Base-by-base conservation (phyloP, 805 yeast genomes). In the Deakozyma indianensis region DNA sequence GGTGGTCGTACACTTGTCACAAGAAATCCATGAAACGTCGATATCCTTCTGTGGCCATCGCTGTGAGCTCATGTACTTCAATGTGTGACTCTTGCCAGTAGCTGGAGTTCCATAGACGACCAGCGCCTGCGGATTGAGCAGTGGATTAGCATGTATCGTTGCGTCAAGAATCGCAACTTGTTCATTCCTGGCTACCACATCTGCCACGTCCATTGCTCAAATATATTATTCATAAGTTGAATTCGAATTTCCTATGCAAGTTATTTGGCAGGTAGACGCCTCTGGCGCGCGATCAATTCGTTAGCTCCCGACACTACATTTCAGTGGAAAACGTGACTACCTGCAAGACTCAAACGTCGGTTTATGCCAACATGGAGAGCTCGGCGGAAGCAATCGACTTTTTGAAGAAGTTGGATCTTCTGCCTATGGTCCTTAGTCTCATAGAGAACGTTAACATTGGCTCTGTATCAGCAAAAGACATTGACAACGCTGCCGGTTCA, bases 21-120 rank as follows among this genome's bases (percentile, higher is more conserved):
- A 71, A 3, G 60, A 54, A 21, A 75, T 55, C 47, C 68, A 50
- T 3, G 75, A 63, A 23, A 55, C 56, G 3, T 57, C 57, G 22
- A 60, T 52, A 3, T 50, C 50, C 4, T 61, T 40, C 3, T 50
- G 46, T 4, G 59, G 38, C 38, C 38, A 32, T 32, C 18, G 9
- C 16, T 32, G 38, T 14, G 11, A 47, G 7, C 74, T 57, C 44
- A 61, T 62, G 16, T 53, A 44, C n/a, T 48, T 50, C 9, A 74
- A 58, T 1, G 66, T 58, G 22, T 55, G 53, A 1, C 75, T 56
- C 53, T 75, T 75, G 1, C 80, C 80, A 1, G 70, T 61, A 1
- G 75, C 61, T 22, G 67, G 62, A 48, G 69, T 64, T 0, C 80
- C 80, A 52, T 71, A 74, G 2, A 73, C 67, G 2, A 69, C 58